A percentile compares a stretch with the other conserved stretches of the same genome.
Evolutionary conservation across 2,329 filamentous ascomycete species (phyloP).

Genomic region (Sclerotinia minor): DNA sequence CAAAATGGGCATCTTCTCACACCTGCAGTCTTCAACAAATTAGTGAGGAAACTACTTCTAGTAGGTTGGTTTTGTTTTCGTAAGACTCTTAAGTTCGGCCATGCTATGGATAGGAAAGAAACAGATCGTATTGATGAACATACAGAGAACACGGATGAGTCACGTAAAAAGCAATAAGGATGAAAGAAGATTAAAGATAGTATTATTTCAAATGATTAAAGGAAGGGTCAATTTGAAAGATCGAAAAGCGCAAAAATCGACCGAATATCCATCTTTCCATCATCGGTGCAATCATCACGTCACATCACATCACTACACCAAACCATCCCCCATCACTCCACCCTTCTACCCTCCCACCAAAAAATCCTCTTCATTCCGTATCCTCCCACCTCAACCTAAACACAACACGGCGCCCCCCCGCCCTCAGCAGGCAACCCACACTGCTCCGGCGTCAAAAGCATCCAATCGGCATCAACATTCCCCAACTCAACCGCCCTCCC

Average conservation of each 20-base stretch:
- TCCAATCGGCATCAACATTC: conserved; percentile 52
- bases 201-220: background rate
- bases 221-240: background rate
- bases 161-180: background rate
- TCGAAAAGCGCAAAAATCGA: background rate
- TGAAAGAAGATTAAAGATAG: background rate
- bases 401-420: background rate
- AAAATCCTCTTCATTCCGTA: too few species aligned
- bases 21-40: conserved; percentile 54
- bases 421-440: conserved; percentile 44
- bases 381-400: background rate
- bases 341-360: too few species aligned
- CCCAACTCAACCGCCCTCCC: conserved; percentile 53
- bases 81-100: too few species aligned
- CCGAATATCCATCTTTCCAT: background rate
- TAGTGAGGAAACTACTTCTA: conserved; percentile 30
- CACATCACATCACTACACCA: conserved; percentile 12
- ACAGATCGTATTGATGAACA: background rate
- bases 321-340: background rate
- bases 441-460: conserved; percentile 46
- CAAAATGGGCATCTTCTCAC: conserved; percentile 53
- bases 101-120: background rate
- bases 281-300: background rate
- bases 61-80: too few species aligned
- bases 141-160: too few species aligned